Evolutionary conservation across 208 protist genomes (phyloP).

Genomic region (Crithidia acanthocephali): DNA sequence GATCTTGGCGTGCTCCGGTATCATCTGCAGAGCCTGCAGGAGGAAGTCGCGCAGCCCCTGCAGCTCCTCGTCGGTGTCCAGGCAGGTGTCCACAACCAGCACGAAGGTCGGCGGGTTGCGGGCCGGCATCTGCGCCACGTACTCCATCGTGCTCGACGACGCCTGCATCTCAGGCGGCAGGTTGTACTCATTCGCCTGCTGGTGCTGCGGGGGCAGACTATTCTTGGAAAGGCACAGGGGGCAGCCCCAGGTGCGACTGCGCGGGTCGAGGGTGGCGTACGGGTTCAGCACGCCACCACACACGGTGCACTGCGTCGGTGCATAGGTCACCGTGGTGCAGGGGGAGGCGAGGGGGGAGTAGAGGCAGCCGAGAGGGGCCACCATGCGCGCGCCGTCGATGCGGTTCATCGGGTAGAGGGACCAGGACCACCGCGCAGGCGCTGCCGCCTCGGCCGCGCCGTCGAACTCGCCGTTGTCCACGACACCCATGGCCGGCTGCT

Average conservation of each 20-base stretch:
- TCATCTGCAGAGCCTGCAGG: slow-evolving; percentile 85
- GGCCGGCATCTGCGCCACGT: slow-evolving; percentile 62
- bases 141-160: slow-evolving; percentile 94
- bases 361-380: slow-evolving; percentile 96
- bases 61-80: slow-evolving; percentile 95
- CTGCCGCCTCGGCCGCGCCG: slow-evolving; percentile 9
- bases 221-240: slow-evolving; percentile 96
- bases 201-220: slow-evolving; percentile 95
- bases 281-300: slow-evolving; percentile 97
- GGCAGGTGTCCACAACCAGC: slow-evolving; percentile 98
- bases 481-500: slow-evolving; percentile 24
- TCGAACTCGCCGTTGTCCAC: slow-evolving; percentile 28
- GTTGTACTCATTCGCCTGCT: slow-evolving; percentile 88
- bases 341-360: slow-evolving; percentile 96
- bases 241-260: slow-evolving; percentile 90
- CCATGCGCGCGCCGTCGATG: slow-evolving; percentile 94
- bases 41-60: slow-evolving; percentile 95
- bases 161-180: slow-evolving; percentile 35
- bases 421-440: slow-evolving; percentile 94
- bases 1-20: slow-evolving; percentile 94
- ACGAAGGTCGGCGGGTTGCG: slow-evolving; percentile 84
- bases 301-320: slow-evolving; percentile 93
- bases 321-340: slow-evolving; percentile 89
- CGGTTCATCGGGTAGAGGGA: slow-evolving; percentile 95
- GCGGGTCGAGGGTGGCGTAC: slow-evolving; percentile 79